Conservation (phyloP, 2,329 filamentous ascomycete species). For the Hypoxylon rubiginosum region DNA sequence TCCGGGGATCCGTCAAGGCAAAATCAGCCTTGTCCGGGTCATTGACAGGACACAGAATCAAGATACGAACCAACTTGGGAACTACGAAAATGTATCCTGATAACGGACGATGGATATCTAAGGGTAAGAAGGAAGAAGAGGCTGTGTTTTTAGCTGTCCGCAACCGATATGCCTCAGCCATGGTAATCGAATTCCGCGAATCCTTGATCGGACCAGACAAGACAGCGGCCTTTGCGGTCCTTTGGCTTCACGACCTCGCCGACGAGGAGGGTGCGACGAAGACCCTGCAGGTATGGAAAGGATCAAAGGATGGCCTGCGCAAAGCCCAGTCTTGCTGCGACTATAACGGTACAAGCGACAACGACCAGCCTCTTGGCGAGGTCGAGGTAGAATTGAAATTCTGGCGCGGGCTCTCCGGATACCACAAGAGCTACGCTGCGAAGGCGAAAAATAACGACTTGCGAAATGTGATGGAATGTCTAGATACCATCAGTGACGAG, state of each 20-base stretch:
- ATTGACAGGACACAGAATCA: constrained; percentile 66
- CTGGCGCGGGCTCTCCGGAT: constrained; percentile 71
- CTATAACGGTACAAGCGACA: constrained; percentile 61
- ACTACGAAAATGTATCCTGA: constrained; percentile 69
- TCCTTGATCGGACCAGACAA: constrained; percentile 66
- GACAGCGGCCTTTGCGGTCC: constrained; percentile 71
- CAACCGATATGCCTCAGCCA: constrained; percentile 70
- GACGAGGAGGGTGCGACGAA: constrained; percentile 75
- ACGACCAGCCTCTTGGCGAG: constrained; percentile 68
- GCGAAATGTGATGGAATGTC: constrained; percentile 72
- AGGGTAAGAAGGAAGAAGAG: constrained; percentile 55
- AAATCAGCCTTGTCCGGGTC: constrained; percentile 63
- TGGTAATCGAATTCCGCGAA: constrained; percentile 71
- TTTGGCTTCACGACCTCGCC: constrained; percentile 77
- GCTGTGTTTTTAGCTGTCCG: constrained; percentile 68
- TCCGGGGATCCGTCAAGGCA: constrained; percentile 65
- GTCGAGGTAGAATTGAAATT: constrained; percentile 70
- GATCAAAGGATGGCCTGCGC: constrained; percentile 65
- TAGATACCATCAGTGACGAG: constrained; percentile 72
- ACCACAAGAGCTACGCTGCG: constrained; percentile 67
- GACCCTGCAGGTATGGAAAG: constrained; percentile 75
- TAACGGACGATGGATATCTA: constrained; percentile 66
- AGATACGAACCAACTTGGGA: constrained; percentile 70
- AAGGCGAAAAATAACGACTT: constrained; percentile 66
- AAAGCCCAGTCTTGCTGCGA: constrained; percentile 53